Evolutionary conservation across 2,329 filamentous ascomycete species (phyloP).

Genomic region (Hymenoscyphus linearis): DNA sequence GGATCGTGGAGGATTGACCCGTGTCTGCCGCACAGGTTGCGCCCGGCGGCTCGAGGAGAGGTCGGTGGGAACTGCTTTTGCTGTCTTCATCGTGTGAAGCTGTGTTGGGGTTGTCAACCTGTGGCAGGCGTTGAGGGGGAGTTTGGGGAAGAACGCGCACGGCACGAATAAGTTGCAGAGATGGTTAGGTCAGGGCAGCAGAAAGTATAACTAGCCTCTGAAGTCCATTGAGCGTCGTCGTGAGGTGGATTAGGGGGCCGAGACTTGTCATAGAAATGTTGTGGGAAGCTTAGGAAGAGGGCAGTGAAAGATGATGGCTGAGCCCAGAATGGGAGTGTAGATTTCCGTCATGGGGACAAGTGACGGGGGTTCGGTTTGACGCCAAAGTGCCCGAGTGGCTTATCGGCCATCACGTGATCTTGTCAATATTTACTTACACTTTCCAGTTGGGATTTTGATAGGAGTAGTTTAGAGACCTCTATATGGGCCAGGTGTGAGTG

Average conservation of each 20-base stretch:
- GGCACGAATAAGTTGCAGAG: conserved; percentile 5
- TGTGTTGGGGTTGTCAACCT: conserved; percentile 11
- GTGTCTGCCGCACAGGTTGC: conserved; percentile 60
- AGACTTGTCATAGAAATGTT: conserved; percentile 8
- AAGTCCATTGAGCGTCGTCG: conserved; percentile 19
- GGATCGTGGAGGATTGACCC: conserved; percentile 57
- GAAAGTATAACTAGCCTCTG: conserved; percentile 12
- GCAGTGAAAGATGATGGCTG: not conserved
- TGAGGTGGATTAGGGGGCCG: conserved; percentile 7
- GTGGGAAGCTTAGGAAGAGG: conserved; percentile 6
- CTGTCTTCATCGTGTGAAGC: conserved; percentile 31
- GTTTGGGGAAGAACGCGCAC: conserved; percentile 20
- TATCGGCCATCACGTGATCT: conserved; percentile 1
- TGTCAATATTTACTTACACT: not conserved
- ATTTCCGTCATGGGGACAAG: conserved; percentile 10
- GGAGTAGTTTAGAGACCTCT: too few species aligned
- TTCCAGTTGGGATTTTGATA: not conserved
- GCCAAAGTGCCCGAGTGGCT: not conserved
- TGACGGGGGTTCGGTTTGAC: not conserved
- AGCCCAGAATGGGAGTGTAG: conserved; percentile 1
- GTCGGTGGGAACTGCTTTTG: conserved; percentile 28
- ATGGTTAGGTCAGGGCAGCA: conserved; percentile 7
- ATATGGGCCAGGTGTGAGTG: not conserved
- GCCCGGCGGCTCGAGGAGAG: conserved; percentile 49
- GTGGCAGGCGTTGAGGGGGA: conserved; percentile 14